phyloP scores from a whole-genome alignment of 129 eudicot species.

The Saussurea involucrata region DNA sequence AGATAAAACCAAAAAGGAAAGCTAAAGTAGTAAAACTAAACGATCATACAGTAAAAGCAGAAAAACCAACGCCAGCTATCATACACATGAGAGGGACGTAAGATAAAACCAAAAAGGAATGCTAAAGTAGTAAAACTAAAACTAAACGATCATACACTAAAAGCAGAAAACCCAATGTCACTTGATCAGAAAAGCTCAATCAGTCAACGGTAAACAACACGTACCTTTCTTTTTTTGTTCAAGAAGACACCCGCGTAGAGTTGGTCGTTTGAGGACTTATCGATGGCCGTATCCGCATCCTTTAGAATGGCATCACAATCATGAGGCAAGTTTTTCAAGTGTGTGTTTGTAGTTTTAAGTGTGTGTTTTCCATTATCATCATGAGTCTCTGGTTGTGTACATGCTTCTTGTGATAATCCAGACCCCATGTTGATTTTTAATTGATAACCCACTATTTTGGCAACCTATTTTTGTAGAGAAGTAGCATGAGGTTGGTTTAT shows the following conservation, averaged over 20 bases:
- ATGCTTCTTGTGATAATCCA: slow-evolving; percentile 41
- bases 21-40: not conserved
- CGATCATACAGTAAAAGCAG: not conserved
- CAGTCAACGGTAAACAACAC: not conserved
- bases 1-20: no score
- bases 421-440: slow-evolving; percentile 38
- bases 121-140: not conserved
- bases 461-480: slow-evolving; percentile 14
- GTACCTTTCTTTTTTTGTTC: slow-evolving; percentile 55
- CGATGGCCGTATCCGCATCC: slow-evolving; percentile 46
- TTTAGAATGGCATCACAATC: slow-evolving; percentile 51
- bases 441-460: not conserved
- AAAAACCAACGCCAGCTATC: no score
- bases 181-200: not conserved
- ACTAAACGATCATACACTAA: not conserved
- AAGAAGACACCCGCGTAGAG: slow-evolving; percentile 61
- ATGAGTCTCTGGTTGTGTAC: slow-evolving; percentile 18
- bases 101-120: no score
- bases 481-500: not conserved
- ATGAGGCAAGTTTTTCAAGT: slow-evolving; percentile 45
- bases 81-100: no score
- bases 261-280: slow-evolving; percentile 41
- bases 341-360: slow-evolving; percentile 6
- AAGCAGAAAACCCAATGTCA: not conserved
- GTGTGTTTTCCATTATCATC: not conserved